Evolutionary conservation across 2,329 filamentous ascomycete species (phyloP).

Genomic region (Penicillium janthinellum): DNA sequence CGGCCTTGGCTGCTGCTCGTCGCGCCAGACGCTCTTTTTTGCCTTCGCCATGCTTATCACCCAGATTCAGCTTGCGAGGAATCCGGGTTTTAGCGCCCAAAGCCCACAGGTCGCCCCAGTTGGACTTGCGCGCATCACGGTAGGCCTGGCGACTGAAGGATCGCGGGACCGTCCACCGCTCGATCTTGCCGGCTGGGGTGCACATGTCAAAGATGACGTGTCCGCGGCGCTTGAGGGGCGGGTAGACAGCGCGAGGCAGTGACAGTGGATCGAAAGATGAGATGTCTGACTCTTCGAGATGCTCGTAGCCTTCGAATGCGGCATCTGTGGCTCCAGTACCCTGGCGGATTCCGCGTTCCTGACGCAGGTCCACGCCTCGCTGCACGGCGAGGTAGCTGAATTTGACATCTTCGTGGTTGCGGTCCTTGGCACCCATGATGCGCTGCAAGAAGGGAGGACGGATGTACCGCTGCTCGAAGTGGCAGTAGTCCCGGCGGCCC

Average conservation of each 20-base stretch:
- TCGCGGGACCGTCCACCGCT: constrained; percentile 90
- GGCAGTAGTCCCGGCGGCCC: constrained; percentile 86
- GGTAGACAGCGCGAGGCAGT: constrained; percentile 75
- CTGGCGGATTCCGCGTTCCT: constrained; percentile 47
- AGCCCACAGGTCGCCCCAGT: constrained; percentile 95
- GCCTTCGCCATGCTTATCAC: constrained; percentile 47
- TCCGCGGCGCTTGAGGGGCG: constrained; percentile 81
- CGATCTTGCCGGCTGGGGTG: constrained; percentile 79
- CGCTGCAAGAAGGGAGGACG: constrained; percentile 79
- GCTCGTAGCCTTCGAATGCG: constrained; percentile 74
- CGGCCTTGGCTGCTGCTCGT: constrained; percentile 33
- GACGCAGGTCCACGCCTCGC: constrained; percentile 67
- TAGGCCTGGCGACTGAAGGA: constrained; percentile 81
- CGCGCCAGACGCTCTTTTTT: constrained; percentile 46
- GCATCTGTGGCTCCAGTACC: constrained; percentile 60
- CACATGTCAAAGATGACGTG: constrained; percentile 91
- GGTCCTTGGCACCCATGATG: constrained; percentile 65
- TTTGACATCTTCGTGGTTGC: constrained; percentile 86
- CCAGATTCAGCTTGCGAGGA: constrained; percentile 61
- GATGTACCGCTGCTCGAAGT: constrained; percentile 85
- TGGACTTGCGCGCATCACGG: constrained; percentile 85
- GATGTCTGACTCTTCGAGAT: constrained; percentile 31
- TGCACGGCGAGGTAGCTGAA: constrained; percentile 89
- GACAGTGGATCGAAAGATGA: constrained; percentile 57
- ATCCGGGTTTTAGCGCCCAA: constrained; percentile 87